phyloP scores from a whole-genome alignment of 306 rosid genomes.

The Prosopis cineraria region DNA sequence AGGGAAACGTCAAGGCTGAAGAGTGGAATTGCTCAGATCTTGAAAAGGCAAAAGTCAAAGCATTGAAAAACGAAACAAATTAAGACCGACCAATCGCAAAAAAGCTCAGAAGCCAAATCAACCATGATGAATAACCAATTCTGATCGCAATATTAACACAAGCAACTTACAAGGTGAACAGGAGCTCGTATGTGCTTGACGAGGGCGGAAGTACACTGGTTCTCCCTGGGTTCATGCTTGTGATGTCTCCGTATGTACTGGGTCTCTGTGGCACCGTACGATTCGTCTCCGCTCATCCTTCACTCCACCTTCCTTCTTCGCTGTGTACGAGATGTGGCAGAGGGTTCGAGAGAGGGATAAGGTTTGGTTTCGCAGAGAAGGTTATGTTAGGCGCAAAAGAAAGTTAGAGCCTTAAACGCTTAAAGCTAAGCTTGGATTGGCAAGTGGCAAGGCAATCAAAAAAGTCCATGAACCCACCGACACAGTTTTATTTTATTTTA shows the following conservation, averaged over 20 bases:
- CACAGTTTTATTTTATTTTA: constrained; percentile 35
- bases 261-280: constrained; percentile 55
- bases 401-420: constrained; percentile 29
- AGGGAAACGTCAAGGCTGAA: background rate
- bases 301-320: background rate
- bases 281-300: constrained; percentile 61
- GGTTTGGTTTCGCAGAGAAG: constrained; percentile 13
- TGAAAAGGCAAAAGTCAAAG: constrained; percentile 19
- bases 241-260: constrained; percentile 88
- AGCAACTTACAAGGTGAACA: constrained; percentile 68
- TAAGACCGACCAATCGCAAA: constrained; percentile 2
- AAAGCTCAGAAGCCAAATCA: background rate
- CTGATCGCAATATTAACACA: background rate
- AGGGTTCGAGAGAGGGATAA: constrained; percentile 43
- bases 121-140: background rate
- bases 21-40: constrained; percentile 45
- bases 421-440: constrained; percentile 42
- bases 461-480: constrained; percentile 63
- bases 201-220: constrained; percentile 90
- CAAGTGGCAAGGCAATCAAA: constrained; percentile 48
- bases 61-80: constrained; percentile 11
- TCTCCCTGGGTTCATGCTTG: constrained; percentile 67
- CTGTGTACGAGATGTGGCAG: constrained; percentile 28
- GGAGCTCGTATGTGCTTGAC: constrained; percentile 91
- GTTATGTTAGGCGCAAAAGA: constrained; percentile 18